Percentiles rank a stretch among this genome's conserved stretches.
Conservation (phyloP, 1,284 basidiomycete species). For the Malassezia psittaci region DNA sequence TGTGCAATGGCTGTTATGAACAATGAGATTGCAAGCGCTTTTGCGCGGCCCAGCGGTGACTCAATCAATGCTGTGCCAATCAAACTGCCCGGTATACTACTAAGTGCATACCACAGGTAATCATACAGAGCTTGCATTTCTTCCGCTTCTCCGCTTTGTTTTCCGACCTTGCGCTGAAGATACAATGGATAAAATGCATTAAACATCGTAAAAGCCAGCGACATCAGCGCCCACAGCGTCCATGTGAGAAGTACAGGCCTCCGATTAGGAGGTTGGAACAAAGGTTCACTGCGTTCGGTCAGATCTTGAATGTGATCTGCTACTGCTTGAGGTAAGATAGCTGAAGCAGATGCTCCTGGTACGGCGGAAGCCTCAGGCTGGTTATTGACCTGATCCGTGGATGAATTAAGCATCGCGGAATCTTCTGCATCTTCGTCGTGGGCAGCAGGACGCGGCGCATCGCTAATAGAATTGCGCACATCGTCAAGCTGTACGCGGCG, state of each 20-base stretch:
- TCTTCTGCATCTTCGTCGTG: not conserved
- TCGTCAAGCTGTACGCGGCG: conserved; percentile 23
- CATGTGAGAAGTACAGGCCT: conserved; percentile 50
- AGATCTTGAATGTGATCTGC: not conserved
- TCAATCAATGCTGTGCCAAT: conserved; percentile 84
- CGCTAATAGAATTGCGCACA: conserved; percentile 7
- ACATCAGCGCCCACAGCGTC: conserved; percentile 39
- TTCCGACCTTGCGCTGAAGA: conserved; percentile 48
- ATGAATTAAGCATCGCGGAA: not conserved
- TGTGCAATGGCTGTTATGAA: conserved; percentile 24
- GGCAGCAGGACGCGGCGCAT: not conserved
- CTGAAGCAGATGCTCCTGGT: not conserved
- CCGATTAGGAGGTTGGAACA: not conserved
- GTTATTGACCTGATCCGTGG: not conserved
- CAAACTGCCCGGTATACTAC: conserved; percentile 50
- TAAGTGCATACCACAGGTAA: conserved; percentile 34
- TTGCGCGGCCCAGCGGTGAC: conserved; percentile 60
- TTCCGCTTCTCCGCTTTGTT: conserved; percentile 7
- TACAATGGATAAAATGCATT: conserved; percentile 90
- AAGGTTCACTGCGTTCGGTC: not conserved
- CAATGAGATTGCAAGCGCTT: conserved; percentile 54
- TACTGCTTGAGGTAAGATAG: not conserved
- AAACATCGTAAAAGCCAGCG: conserved; percentile 79
- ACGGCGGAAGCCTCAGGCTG: not conserved
- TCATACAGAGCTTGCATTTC: conserved; percentile 25